phyloP scores from a whole-genome alignment of 2,329 filamentous ascomycete species.

The Pseudogymnoascus sp. region DNA sequence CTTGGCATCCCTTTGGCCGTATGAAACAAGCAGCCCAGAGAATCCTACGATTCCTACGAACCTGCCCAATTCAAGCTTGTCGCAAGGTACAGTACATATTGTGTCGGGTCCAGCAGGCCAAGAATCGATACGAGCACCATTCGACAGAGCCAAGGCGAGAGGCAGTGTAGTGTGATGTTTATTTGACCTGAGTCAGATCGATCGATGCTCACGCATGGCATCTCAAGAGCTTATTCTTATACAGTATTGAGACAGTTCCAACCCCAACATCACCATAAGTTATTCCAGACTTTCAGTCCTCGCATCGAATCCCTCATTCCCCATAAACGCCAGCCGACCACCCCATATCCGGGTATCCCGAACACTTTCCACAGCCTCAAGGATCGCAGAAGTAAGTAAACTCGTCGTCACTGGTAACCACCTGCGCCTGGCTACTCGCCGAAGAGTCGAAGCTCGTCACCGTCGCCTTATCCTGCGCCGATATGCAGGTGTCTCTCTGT shows the following conservation, averaged over 20 bases:
- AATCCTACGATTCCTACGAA: not conserved
- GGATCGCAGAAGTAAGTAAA: conserved; percentile 40
- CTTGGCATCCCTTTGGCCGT: not conserved
- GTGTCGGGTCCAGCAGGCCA: not conserved
- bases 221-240: not conserved
- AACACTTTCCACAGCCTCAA: not conserved
- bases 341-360: not conserved
- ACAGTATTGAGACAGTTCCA: not conserved
- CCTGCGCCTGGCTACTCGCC: conserved; percentile 13
- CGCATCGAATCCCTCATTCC: not conserved
- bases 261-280: not conserved
- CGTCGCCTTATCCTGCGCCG: conserved; percentile 25
- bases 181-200: conserved; percentile 2
- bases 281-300: not conserved
- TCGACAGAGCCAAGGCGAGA: not conserved
- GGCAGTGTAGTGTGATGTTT: not conserved
- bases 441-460: conserved; percentile 23
- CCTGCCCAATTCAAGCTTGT: not conserved
- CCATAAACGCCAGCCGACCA: not conserved
- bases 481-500: conserved; percentile 38
- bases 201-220: not conserved
- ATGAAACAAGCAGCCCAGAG: not conserved
- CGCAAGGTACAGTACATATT: not conserved
- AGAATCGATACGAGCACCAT: not conserved
- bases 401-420: conserved; percentile 34